A percentile compares a stretch with the other conserved stretches of the same genome.
Evolutionary conservation across 495 filamentous ascomycete genomes (phyloP).

Genomic region (Penicillium cataractarum): DNA sequence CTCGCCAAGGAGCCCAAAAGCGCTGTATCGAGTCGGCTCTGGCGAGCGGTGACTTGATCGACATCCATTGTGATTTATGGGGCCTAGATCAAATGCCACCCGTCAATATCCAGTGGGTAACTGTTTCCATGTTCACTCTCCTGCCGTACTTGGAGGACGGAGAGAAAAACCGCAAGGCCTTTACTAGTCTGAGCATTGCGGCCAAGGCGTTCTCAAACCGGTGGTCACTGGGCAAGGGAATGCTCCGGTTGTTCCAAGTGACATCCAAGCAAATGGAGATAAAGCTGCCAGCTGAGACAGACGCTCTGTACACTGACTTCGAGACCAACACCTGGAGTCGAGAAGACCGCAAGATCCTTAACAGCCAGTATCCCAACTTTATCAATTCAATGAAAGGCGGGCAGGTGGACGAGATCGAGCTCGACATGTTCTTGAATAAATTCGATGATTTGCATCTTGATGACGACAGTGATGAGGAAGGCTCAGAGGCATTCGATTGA

Average conservation of each 20-base stretch:
- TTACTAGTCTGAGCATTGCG: conserved; percentile 32
- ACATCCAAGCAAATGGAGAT: conserved; percentile 33
- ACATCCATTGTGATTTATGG: conserved; percentile 12
- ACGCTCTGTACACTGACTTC: conserved; percentile 35
- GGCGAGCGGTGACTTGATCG: not conserved
- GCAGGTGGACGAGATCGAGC: conserved; percentile 15
- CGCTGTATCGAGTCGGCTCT: conserved; percentile 3
- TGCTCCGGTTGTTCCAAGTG: conserved; percentile 40
- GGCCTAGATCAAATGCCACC: conserved; percentile 10
- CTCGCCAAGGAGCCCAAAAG: conserved; percentile 6
- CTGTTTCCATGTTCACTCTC: conserved; percentile 35
- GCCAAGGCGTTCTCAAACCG: conserved; percentile 31
- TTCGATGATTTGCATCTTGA: conserved; percentile 31
- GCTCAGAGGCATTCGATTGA: not conserved
- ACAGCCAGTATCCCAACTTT: conserved; percentile 41
- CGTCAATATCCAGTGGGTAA: conserved; percentile 33
- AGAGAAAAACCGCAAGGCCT: conserved; percentile 29
- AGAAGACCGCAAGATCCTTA: conserved; percentile 28
- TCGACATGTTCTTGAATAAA: conserved; percentile 35
- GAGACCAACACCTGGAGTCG: conserved; percentile 27
- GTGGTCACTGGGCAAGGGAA: conserved; percentile 37
- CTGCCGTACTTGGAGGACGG: conserved; percentile 31
- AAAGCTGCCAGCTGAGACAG: conserved; percentile 33
- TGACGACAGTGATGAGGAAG: not conserved
- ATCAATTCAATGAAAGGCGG: conserved; percentile 15